Percentiles rank a stretch among this genome's conserved stretches.
These are phyloP conservation scores for Voacanga thouarsii DNA, from an alignment of 257 asterid genomes.

Conservation along the genomic window DNA sequence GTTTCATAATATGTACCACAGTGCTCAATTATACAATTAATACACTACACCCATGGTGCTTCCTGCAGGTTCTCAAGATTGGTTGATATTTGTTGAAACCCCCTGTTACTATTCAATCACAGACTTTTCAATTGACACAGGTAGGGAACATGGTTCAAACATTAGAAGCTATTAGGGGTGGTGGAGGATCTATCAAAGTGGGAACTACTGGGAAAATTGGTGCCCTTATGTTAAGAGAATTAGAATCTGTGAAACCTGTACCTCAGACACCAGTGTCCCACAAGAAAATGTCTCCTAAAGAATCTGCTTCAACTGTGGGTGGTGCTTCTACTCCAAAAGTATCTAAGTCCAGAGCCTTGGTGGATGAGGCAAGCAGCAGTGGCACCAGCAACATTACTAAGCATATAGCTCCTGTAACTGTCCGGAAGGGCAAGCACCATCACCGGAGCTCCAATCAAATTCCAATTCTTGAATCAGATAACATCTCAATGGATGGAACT, in stretches of 20 bases:
- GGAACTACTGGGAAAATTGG: slow-evolving; percentile 82
- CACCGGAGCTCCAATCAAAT: slow-evolving; percentile 42
- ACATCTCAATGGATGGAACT: slow-evolving; percentile 48
- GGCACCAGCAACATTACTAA: slow-evolving; percentile 17
- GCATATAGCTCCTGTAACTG: slow-evolving; percentile 30
- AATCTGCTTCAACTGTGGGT: slow-evolving; percentile 25
- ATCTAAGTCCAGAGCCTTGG: slow-evolving; percentile 30
- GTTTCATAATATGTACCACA: background rate
- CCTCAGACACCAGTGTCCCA: slow-evolving; percentile 22
- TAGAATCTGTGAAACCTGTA: slow-evolving; percentile 47
- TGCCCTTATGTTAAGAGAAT: slow-evolving; percentile 73
- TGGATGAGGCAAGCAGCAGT: slow-evolving; percentile 58
- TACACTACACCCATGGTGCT: background rate
- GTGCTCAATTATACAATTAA: background rate
- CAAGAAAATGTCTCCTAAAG: slow-evolving; percentile 13
- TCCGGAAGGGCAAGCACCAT: slow-evolving; percentile 40
- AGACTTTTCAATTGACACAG: background rate
- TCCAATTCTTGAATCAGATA: slow-evolving; percentile 63
- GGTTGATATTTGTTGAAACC: background rate
- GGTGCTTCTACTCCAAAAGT: slow-evolving; percentile 32
- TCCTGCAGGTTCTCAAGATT: slow-evolving; percentile 8
- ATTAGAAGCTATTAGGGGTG: slow-evolving; percentile 61
- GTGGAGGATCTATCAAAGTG: slow-evolving; percentile 76
- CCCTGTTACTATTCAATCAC: background rate
- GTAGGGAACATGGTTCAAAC: slow-evolving; percentile 50